phyloP scores from a whole-genome alignment of 768 basidiomycete species.

The Rhodotorula taiwanensis region DNA sequence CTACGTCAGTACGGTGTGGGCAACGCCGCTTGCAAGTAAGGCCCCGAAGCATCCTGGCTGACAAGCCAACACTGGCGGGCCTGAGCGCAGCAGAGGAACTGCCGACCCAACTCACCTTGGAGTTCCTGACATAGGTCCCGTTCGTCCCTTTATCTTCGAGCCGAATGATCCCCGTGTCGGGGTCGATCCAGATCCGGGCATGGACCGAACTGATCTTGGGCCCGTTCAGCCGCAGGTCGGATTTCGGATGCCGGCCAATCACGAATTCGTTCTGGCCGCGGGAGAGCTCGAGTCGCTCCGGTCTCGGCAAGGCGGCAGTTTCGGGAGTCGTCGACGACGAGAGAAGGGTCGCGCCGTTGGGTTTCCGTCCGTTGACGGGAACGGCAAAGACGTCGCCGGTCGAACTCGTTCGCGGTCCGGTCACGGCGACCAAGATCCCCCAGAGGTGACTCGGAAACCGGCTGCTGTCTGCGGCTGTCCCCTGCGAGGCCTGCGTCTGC shows the following conservation, averaged over 20 bases:
- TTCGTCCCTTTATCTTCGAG: constrained; percentile 30
- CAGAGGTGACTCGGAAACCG: constrained; percentile 7
- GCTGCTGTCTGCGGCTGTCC: no score
- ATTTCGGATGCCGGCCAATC: constrained; percentile 22
- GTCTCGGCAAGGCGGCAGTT: neutral
- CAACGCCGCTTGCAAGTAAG: no score
- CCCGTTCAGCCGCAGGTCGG: constrained; percentile 17
- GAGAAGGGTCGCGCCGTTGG: no score
- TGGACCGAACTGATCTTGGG: constrained; percentile 25
- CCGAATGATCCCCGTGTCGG: constrained; percentile 11
- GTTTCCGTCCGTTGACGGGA: no score
- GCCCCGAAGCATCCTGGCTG: no score
- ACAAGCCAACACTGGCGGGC: no score
- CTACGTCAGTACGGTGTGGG: neutral
- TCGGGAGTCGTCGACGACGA: no score
- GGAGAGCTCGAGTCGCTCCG: constrained; percentile 16
- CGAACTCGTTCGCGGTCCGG: neutral
- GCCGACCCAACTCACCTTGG: constrained; percentile 18
- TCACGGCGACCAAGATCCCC: constrained; percentile 1
- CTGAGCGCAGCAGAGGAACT: neutral
- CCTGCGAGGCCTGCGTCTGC: neutral
- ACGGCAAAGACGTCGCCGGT: neutral
- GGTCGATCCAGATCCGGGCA: constrained; percentile 8
- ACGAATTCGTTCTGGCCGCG: neutral
- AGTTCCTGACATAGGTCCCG: constrained; percentile 25